Conservation (phyloP, 805 yeast species). For the Starmerella scarabaei region DNA sequence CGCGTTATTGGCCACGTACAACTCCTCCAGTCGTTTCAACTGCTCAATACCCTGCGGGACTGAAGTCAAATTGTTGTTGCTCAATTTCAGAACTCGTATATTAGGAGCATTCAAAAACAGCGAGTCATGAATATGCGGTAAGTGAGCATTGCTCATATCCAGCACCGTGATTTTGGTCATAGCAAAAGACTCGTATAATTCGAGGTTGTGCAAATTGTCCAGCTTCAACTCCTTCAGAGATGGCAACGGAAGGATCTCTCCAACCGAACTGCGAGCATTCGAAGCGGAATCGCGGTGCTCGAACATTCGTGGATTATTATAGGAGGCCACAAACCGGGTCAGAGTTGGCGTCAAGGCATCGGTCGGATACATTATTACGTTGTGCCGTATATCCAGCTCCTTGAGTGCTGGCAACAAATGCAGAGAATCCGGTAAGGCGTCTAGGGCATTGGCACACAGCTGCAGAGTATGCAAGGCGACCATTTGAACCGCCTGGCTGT, state of each 20-base stretch:
- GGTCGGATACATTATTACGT: conserved; percentile 30
- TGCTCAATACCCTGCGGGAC: conserved; percentile 57
- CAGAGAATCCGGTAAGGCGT: conserved; percentile 46
- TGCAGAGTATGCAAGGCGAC: conserved; percentile 56
- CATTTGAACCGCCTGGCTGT: conserved; percentile 42
- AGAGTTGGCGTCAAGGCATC: conserved; percentile 24
- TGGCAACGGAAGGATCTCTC: not conserved
- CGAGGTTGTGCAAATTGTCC: conserved; percentile 6
- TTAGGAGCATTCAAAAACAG: conserved; percentile 50
- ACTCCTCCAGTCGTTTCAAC: conserved; percentile 44
- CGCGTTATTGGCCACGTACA: conserved; percentile 65
- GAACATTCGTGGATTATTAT: conserved; percentile 16
- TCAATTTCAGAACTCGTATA: conserved; percentile 60
- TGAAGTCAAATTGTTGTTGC: conserved; percentile 66
- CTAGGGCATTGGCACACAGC: conserved; percentile 65
- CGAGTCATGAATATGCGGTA: conserved; percentile 56
- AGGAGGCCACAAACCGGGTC: conserved; percentile 19
- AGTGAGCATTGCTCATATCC: conserved; percentile 68
- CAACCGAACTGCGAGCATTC: not conserved
- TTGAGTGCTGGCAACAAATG: conserved; percentile 48
- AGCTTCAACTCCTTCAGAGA: conserved; percentile 4
- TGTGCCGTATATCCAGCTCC: conserved; percentile 64
- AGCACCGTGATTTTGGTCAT: conserved; percentile 30
- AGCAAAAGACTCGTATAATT: conserved; percentile 1
- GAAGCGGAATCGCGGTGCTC: conserved; percentile 1